phyloP scores from a whole-genome alignment of 768 basidiomycete genomes.

The Amanita pallidorosea region DNA sequence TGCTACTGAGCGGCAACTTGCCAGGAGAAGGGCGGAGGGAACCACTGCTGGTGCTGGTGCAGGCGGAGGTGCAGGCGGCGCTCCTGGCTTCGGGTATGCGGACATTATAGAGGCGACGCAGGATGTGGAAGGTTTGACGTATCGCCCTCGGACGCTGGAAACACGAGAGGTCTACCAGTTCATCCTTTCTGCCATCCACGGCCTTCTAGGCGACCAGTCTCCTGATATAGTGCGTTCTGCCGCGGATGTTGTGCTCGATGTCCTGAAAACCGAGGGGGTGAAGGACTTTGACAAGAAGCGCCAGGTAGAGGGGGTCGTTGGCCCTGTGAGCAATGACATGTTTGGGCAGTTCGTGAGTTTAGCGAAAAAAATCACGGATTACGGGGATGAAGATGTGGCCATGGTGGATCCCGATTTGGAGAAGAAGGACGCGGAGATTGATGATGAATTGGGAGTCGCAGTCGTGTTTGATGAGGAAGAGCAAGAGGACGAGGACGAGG shows the following conservation, averaged over 20 bases:
- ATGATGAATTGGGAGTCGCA: constrained; percentile 94
- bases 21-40: constrained; percentile 52
- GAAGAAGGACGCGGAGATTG: constrained; percentile 79
- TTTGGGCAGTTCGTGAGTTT: constrained; percentile 80
- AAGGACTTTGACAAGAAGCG: constrained; percentile 98
- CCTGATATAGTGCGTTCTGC: constrained; percentile 95
- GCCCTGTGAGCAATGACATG: constrained; percentile 51
- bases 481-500: constrained; percentile 86
- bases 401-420: constrained; percentile 74
- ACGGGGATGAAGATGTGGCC: constrained; percentile 76
- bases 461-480: constrained; percentile 98
- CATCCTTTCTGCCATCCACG: constrained; percentile 76
- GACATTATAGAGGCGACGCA: constrained; percentile 94
- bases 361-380: constrained; percentile 95
- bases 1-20: constrained; percentile 39
- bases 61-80: not conserved
- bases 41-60: constrained; percentile 17
- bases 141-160: constrained; percentile 89
- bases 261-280: constrained; percentile 76
- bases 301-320: constrained; percentile 76
- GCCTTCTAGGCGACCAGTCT: constrained; percentile 83
- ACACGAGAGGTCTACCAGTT: constrained; percentile 93
- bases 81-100: constrained; percentile 58
- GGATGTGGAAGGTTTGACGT: constrained; percentile 86
- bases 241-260: constrained; percentile 84